Evolutionary conservation across 768 basidiomycete species (phyloP).

Genomic region (Amanita rubescens): DNA sequence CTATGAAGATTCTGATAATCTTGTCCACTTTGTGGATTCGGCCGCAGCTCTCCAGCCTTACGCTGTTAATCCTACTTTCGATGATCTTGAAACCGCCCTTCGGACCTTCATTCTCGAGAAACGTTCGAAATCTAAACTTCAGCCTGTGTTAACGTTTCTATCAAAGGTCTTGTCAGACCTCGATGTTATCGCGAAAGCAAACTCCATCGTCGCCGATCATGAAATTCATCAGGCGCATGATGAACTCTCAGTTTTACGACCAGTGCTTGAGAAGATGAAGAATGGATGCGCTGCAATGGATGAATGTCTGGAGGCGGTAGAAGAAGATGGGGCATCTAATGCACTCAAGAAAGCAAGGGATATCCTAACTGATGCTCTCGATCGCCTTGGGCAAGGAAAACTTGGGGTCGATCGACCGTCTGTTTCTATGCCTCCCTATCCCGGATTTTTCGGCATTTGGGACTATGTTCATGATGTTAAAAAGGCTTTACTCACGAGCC

Average conservation of each 20-base stretch:
- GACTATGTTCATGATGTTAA: constrained; percentile 82
- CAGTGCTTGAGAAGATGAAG: constrained; percentile 86
- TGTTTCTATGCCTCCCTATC: constrained; percentile 67
- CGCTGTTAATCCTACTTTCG: constrained; percentile 64
- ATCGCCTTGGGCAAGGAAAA: constrained; percentile 69
- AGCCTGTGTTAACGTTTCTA: constrained; percentile 89
- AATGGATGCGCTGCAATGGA: constrained; percentile 66
- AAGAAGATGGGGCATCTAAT: constrained; percentile 61
- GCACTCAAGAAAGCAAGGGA: constrained; percentile 48
- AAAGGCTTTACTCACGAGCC: constrained; percentile 61
- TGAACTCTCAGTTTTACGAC: constrained; percentile 63
- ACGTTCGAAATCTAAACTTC: constrained; percentile 92
- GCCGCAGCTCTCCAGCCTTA: constrained; percentile 62
- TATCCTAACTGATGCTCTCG: constrained; percentile 61
- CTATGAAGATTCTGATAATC: constrained; percentile 82
- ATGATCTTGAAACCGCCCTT: constrained; percentile 81
- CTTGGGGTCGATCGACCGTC: constrained; percentile 45
- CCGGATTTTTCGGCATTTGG: constrained; percentile 77
- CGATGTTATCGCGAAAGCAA: constrained; percentile 79
- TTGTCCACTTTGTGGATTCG: constrained; percentile 98
- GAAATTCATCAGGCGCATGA: constrained; percentile 68
- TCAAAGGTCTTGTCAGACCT: constrained; percentile 85
- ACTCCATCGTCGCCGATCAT: constrained; percentile 75
- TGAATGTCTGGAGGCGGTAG: constrained; percentile 67
- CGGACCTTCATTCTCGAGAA: constrained; percentile 95